Evolutionary conservation across 2,329 filamentous ascomycete species (phyloP).

Genomic region (Leptodontidium sp.): DNA sequence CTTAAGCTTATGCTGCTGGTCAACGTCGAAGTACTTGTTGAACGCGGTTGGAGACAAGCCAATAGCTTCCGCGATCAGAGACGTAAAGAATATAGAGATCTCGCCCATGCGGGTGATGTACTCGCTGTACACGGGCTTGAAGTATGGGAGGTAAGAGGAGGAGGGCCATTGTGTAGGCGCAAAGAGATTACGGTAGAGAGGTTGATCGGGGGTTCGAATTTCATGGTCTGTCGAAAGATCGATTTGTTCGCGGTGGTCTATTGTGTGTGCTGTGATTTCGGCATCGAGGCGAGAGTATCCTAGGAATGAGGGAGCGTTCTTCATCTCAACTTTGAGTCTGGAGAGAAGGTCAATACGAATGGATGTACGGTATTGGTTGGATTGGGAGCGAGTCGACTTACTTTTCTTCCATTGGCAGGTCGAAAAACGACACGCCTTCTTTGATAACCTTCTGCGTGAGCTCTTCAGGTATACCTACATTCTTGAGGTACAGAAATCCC

Average conservation of each 20-base stretch:
- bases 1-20: conserved; percentile 85
- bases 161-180: conserved; percentile 85
- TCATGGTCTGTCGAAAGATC: conserved; percentile 84
- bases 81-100: conserved; percentile 78
- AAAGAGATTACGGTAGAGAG: conserved; percentile 77
- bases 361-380: not conserved
- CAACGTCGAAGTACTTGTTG: conserved; percentile 76
- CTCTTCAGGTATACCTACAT: conserved; percentile 74
- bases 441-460: conserved; percentile 71
- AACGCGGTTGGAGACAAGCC: conserved; percentile 75
- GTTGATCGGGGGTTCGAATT: conserved; percentile 66
- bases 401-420: conserved; percentile 80
- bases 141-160: conserved; percentile 66
- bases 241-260: conserved; percentile 86
- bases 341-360: conserved; percentile 5
- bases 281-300: conserved; percentile 72
- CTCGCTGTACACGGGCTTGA: conserved; percentile 73
- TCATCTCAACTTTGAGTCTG: conserved; percentile 75
- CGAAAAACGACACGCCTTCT: conserved; percentile 78
- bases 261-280: conserved; percentile 75
- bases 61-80: conserved; percentile 85
- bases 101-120: conserved; percentile 81
- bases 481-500: conserved; percentile 87
- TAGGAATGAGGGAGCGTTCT: conserved; percentile 75
- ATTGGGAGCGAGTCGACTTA: conserved; percentile 46